phyloP scores from a whole-genome alignment of 2,329 filamentous ascomycete species.

The Xylaria arbuscula region DNA sequence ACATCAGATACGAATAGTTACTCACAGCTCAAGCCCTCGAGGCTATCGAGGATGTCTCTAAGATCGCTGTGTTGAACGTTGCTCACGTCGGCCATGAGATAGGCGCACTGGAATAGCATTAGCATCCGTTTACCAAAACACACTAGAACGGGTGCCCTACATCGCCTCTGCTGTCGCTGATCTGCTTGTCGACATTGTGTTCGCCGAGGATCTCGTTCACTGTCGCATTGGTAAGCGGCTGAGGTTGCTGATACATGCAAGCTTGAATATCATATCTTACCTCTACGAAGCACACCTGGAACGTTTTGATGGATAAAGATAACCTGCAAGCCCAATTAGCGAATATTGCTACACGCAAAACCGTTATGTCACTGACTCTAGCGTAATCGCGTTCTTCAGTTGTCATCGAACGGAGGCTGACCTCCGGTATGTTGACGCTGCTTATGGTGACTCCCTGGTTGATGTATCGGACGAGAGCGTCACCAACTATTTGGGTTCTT shows the following conservation, averaged over 20 bases:
- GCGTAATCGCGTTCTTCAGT: constrained; percentile 90
- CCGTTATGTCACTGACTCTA: constrained; percentile 64
- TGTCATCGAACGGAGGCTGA: constrained; percentile 87
- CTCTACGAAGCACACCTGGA: constrained; percentile 89
- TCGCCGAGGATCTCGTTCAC: constrained; percentile 95
- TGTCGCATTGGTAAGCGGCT: constrained; percentile 48
- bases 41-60: constrained; percentile 83
- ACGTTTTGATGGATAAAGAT: constrained; percentile 98
- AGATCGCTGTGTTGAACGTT: constrained; percentile 83
- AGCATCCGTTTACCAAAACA: constrained; percentile 4
- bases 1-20: constrained; percentile 34
- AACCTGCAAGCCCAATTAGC: constrained; percentile 61
- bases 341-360: not conserved
- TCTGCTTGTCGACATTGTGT: constrained; percentile 99
- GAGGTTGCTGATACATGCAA: not conserved
- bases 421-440: constrained; percentile 97
- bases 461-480: constrained; percentile 91
- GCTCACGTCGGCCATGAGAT: constrained; percentile 98
- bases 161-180: constrained; percentile 93
- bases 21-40: constrained; percentile 85
- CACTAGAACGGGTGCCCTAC: constrained; percentile 56
- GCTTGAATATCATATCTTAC: constrained; percentile 53
- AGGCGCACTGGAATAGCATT: constrained; percentile 71
- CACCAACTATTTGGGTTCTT: constrained; percentile 68
- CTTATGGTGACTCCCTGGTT: constrained; percentile 93